Base-by-base conservation (phyloP, 306 rosid species). In the Vigna nakashimae region DNA sequence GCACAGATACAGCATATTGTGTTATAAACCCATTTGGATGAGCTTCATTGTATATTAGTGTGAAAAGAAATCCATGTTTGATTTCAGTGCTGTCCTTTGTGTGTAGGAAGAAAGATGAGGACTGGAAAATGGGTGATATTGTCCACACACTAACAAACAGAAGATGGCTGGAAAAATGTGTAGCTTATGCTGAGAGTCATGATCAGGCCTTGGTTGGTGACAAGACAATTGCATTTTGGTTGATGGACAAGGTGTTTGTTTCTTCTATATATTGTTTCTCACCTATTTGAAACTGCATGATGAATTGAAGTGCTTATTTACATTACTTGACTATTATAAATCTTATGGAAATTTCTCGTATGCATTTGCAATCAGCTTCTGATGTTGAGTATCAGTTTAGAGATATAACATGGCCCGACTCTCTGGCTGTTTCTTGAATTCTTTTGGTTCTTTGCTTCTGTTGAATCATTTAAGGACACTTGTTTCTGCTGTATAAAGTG, bases 141-240 rank as follows among this genome's bases (percentile, higher is more conserved):
- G 60, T 92, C 80, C 87, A 84, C 88, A 83, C 96, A 3, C 97
- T 95, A 65, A 87, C 93, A 62, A 95, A 95, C 91, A 85, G 97
- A 89, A 87, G 99, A 86, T 96, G 99, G 99, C 79, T 69, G 79
- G 99, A 96, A 86, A 96, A 96, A 28, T 96, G 99, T 73, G 83
- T 96, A 78, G 63, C 89, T 56, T 96, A 96, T 88, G 99, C 99
- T 26, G 99, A 96, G 91, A 96, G 99, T 87, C 99, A 96, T 72
- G 99, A 96, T 82, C 99, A 96, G 86, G 99, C 99, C 51, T 93
- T 96, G 85, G 99, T 96, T 74, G 99, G 99, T 74, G 99, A 96
- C 84, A 96, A 96, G 87, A 96, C 99, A 81, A 78, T 92, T 79
- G 99, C 99, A 65, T 96, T 96, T 81, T 96, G 99, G 99, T 87